Conservation (phyloP, 495 filamentous ascomycete genomes). For the Neurospora tetraspora region DNA sequence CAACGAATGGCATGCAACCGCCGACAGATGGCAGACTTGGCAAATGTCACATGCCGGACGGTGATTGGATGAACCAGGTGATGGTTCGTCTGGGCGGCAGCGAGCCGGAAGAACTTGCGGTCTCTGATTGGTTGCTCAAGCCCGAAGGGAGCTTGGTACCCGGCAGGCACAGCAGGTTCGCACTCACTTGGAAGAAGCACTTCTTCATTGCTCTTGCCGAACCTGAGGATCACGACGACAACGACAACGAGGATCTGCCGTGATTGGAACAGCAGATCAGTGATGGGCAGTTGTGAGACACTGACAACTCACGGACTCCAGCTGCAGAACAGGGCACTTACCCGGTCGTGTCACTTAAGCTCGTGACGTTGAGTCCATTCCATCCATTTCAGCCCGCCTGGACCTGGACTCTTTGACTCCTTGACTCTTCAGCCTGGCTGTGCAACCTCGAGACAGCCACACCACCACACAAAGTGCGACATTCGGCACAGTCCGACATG, state of each 20-base stretch:
- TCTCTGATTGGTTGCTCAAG: background rate
- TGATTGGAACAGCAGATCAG: background rate
- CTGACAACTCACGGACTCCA: background rate
- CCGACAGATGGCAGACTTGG: background rate
- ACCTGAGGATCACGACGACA: background rate
- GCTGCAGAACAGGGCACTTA: background rate
- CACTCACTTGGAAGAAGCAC: background rate
- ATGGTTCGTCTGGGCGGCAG: background rate
- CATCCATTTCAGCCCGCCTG: background rate
- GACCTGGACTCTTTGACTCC: background rate
- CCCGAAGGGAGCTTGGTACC: background rate
- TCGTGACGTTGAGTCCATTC: background rate
- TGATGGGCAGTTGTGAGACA: background rate
- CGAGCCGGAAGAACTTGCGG: background rate
- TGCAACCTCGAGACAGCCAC: background rate
- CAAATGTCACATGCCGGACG: background rate
- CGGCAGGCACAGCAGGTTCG: background rate
- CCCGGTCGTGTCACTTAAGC: background rate
- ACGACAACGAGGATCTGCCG: background rate
- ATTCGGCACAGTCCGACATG: background rate
- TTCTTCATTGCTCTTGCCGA: background rate
- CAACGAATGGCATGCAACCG: background rate
- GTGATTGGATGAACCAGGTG: background rate
- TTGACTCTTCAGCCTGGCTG: background rate
- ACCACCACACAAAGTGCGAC: background rate